Percentiles rank a stretch among this genome's conserved stretches.
phyloP scores from a whole-genome alignment of 768 basidiomycete species.

The Paxillus rubicundulus region DNA sequence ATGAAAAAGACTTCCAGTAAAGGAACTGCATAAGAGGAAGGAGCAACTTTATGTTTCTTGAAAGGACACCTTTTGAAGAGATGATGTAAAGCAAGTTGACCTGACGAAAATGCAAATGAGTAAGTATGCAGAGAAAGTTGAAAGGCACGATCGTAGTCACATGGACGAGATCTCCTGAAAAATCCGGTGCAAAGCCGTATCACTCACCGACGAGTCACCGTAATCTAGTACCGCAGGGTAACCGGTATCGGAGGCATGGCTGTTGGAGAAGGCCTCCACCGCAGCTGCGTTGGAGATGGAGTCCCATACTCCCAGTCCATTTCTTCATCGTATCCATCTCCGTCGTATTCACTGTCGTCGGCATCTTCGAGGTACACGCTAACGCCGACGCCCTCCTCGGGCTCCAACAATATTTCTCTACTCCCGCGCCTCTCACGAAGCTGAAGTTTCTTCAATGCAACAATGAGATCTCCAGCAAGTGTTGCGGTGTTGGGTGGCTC shows the following conservation, averaged over 20 bases:
- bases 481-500: conserved; percentile 84
- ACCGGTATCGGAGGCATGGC: conserved; percentile 51
- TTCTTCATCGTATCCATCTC: conserved; percentile 24
- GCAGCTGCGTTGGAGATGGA: conserved; percentile 43
- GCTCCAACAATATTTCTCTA: conserved; percentile 63
- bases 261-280: conserved; percentile 53
- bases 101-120: conserved; percentile 4
- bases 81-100: neutral
- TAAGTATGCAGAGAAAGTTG: conserved; percentile 29
- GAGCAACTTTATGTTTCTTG: neutral
- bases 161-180: conserved; percentile 52
- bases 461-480: conserved; percentile 84
- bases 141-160: conserved; percentile 67
- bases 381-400: conserved; percentile 68
- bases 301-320: conserved; percentile 62
- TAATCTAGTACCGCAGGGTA: conserved; percentile 16
- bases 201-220: conserved; percentile 29
- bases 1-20: neutral
- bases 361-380: conserved; percentile 79
- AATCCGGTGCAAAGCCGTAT: conserved; percentile 5
- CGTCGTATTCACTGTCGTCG: conserved; percentile 39
- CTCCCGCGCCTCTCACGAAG: conserved; percentile 40
- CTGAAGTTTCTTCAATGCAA: conserved; percentile 72
- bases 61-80: neutral
- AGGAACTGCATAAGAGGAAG: neutral